Percentiles rank a stretch among this genome's conserved stretches.
Conservation (phyloP, 2,329 filamentous ascomycete species). For the Colletotrichum eleusines region DNA sequence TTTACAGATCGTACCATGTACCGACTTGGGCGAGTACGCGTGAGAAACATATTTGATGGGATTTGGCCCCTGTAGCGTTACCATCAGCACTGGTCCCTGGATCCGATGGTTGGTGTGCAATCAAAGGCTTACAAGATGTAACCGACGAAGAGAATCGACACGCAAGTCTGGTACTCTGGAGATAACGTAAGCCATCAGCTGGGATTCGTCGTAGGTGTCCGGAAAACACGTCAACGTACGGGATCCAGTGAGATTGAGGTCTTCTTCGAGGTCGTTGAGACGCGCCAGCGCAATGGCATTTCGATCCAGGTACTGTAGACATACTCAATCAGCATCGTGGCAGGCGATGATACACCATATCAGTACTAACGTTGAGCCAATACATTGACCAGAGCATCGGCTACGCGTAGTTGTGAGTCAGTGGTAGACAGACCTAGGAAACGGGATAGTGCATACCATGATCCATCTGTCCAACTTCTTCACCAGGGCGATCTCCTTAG, state of each 20-base stretch:
- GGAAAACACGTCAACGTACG: slow-evolving; percentile 4
- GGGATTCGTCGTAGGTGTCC: rapidly evolving
- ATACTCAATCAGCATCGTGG: neutral
- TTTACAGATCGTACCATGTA: slow-evolving; percentile 35
- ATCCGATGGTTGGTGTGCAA: rapidly evolving
- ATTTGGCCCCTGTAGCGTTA: slow-evolving; percentile 33
- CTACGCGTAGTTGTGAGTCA: slow-evolving; percentile 10
- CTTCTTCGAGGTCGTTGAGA: slow-evolving; percentile 44
- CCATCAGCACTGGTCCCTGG: neutral
- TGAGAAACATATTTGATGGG: slow-evolving; percentile 43
- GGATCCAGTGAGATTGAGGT: slow-evolving; percentile 42
- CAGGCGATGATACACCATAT: rapidly evolving
- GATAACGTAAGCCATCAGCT: neutral
- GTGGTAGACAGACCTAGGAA: slow-evolving; percentile 43
- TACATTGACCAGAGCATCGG: slow-evolving; percentile 43
- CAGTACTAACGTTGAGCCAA: slow-evolving; percentile 42
- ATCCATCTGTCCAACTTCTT: slow-evolving; percentile 56
- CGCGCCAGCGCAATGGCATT: slow-evolving; percentile 43
- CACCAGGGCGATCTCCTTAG: slow-evolving; percentile 56
- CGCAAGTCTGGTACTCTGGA: slow-evolving; percentile 51
- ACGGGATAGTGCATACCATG: slow-evolving; percentile 48
- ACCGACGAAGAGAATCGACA: slow-evolving; percentile 52
- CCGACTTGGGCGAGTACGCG: slow-evolving; percentile 39
- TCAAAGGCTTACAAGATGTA: slow-evolving; percentile 41
- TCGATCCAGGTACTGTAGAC: slow-evolving; percentile 38